These are phyloP conservation scores for Leishmania mexicana DNA, from an alignment of 208 protist species.

Conservation along the genomic window DNA sequence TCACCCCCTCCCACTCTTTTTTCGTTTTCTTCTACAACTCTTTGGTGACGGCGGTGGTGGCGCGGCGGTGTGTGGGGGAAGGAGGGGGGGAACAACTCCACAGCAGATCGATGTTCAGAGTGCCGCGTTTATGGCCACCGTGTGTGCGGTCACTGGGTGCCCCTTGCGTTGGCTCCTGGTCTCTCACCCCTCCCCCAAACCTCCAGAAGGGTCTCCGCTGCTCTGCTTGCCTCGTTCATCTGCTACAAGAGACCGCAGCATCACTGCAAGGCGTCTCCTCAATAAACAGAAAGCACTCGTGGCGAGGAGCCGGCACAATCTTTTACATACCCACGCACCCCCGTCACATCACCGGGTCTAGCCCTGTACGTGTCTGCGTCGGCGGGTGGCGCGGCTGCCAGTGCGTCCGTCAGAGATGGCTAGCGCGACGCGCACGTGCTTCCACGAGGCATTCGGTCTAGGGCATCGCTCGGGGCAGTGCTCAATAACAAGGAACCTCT, in stretches of 20 bases:
- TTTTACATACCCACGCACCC: neutral
- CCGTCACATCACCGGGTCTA: neutral
- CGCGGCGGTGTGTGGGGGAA: no score
- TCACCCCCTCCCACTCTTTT: neutral
- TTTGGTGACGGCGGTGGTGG: neutral
- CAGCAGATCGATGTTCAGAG: neutral
- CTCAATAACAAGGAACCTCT: neutral
- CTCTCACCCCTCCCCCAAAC: neutral
- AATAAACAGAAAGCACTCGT: neutral
- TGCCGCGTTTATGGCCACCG: neutral
- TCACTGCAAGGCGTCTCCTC: neutral
- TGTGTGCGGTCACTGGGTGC: neutral
- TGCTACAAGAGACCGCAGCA: neutral
- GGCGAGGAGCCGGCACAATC: neutral
- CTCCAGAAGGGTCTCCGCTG: neutral
- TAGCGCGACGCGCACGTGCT: neutral
- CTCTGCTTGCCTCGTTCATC: constrained; percentile 5
- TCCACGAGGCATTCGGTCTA: neutral
- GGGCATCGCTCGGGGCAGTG: neutral
- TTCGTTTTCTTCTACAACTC: neutral
- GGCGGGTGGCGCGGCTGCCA: neutral
- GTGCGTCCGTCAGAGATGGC: neutral
- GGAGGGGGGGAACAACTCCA: neutral
- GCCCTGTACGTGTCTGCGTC: neutral
- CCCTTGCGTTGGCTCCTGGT: neutral